phyloP scores from a whole-genome alignment of 2,329 filamentous ascomycete genomes.

The Xylariaceae sp. region DNA sequence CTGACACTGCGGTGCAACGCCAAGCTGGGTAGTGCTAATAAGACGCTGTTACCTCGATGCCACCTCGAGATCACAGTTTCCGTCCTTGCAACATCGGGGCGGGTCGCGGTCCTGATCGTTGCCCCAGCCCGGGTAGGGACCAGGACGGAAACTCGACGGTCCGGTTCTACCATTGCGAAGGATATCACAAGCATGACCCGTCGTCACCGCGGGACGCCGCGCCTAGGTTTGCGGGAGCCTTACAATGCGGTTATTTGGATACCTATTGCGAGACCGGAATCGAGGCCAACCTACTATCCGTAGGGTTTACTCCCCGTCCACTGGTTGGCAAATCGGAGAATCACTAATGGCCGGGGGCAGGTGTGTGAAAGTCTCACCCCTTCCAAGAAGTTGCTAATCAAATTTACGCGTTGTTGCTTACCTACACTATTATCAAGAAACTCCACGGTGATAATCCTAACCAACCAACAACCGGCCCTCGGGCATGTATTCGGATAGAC shows the following conservation, averaged over 20 bases:
- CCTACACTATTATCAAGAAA: too few species aligned
- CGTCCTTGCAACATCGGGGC: not conserved
- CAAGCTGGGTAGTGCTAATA: conserved; percentile 9
- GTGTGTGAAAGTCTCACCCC: not conserved
- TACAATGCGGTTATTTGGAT: not conserved
- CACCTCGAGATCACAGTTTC: conserved; percentile 1
- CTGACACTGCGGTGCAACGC: conserved; percentile 18
- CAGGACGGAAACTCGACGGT: conserved; percentile 5
- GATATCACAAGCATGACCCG: conserved; percentile 2
- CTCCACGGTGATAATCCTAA: too few species aligned
- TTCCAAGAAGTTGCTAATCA: not conserved
- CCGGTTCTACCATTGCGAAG: conserved; percentile 1
- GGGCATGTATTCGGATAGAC: not conserved
- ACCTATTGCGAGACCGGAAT: not conserved
- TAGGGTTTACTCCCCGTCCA: not conserved
- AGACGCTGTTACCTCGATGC: conserved; percentile 2
- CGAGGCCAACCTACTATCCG: not conserved
- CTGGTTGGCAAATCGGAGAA: not conserved
- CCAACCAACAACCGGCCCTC: not conserved
- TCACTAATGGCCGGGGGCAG: not conserved
- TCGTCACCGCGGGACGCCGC: conserved; percentile 13
- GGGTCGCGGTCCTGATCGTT: conserved; percentile 3
- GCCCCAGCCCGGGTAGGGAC: conserved; percentile 2
- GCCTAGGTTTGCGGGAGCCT: not conserved
- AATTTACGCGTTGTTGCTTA: not conserved